phyloP scores from a whole-genome alignment of 2,329 filamentous ascomycete genomes.

The Raffaelea albimanens region DNA sequence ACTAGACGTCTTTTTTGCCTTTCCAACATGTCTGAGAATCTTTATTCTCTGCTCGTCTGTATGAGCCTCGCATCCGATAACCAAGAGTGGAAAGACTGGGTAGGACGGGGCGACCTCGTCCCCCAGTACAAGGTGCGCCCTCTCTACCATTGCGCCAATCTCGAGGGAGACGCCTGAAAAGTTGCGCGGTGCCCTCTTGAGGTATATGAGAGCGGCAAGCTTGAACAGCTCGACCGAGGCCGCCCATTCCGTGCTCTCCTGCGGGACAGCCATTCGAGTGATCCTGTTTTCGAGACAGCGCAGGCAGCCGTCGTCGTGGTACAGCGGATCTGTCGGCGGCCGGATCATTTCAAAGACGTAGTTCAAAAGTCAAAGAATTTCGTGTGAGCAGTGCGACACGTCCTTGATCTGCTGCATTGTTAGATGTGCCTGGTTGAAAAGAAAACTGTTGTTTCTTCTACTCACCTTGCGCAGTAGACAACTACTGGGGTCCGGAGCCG shows the following conservation, averaged over 20 bases:
- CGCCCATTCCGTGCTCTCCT: neutral
- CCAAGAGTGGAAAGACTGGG: constrained; percentile 1
- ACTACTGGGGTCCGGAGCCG: neutral
- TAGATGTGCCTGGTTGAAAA: neutral
- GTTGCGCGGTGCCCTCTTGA: constrained; percentile 4
- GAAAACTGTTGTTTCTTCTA: neutral
- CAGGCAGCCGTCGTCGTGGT: constrained; percentile 4
- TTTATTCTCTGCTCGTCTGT: constrained; percentile 2
- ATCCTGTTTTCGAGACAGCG: constrained; percentile 4
- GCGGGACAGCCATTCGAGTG: neutral
- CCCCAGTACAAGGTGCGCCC: constrained; percentile 2
- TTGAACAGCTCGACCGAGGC: constrained; percentile 3
- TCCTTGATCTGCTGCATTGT: neutral
- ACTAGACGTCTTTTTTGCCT: constrained; percentile 1
- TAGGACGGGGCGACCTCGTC: neutral
- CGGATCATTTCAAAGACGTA: constrained; percentile 1
- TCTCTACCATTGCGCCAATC: constrained; percentile 3
- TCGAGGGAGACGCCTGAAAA: constrained; percentile 4
- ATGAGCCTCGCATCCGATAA: constrained; percentile 6
- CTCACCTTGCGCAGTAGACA: constrained; percentile 3
- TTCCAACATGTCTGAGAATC: constrained; percentile 1
- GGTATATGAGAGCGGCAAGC: constrained; percentile 4
- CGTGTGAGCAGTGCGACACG: constrained; percentile 4
- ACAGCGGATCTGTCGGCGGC: constrained; percentile 1
- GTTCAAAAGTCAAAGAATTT: neutral